Evolutionary conservation across 2,329 filamentous ascomycete species (phyloP).

Genomic region (Dendryphion nanum): DNA sequence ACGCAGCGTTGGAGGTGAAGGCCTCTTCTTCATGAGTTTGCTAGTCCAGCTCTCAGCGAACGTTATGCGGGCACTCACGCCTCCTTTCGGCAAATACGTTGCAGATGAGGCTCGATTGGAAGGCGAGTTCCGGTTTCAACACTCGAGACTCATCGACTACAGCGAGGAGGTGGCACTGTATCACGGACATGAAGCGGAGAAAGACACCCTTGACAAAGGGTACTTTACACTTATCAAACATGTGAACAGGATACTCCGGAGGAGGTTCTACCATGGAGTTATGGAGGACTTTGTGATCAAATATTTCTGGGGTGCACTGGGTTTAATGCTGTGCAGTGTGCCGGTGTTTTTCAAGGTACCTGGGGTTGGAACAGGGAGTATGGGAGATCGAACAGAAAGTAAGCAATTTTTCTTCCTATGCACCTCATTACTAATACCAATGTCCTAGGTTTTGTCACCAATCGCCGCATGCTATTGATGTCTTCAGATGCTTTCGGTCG

Average conservation of each 20-base stretch:
- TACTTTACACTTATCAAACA: constrained; percentile 99
- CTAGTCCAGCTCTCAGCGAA: constrained; percentile 90
- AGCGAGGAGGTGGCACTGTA: constrained; percentile 94
- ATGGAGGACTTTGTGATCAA: constrained; percentile 99
- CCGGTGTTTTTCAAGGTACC: constrained; percentile 95
- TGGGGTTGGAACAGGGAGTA: constrained; percentile 53
- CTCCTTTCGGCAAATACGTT: constrained; percentile 95
- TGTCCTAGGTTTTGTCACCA: constrained; percentile 77
- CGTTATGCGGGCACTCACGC: constrained; percentile 90
- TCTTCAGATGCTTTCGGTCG: constrained; percentile 95
- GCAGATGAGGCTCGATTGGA: constrained; percentile 93
- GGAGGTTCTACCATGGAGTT: constrained; percentile 94
- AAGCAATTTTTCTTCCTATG: constrained; percentile 21
- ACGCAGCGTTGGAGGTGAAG: constrained; percentile 92
- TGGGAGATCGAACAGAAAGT: constrained; percentile 68
- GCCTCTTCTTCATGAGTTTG: constrained; percentile 90
- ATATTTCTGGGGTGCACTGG: constrained; percentile 96
- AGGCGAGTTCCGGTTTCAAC: constrained; percentile 94
- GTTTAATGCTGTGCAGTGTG: constrained; percentile 86
- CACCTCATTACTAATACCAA: constrained; percentile 8
- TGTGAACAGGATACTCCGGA: constrained; percentile 89
- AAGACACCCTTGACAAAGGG: constrained; percentile 93
- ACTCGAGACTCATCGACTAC: constrained; percentile 92
- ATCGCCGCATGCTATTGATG: constrained; percentile 84
- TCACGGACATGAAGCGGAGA: constrained; percentile 87